Evolutionary conservation across 176 grass and related monocot genomes (phyloP).

Genomic region (Themeda triandra): DNA sequence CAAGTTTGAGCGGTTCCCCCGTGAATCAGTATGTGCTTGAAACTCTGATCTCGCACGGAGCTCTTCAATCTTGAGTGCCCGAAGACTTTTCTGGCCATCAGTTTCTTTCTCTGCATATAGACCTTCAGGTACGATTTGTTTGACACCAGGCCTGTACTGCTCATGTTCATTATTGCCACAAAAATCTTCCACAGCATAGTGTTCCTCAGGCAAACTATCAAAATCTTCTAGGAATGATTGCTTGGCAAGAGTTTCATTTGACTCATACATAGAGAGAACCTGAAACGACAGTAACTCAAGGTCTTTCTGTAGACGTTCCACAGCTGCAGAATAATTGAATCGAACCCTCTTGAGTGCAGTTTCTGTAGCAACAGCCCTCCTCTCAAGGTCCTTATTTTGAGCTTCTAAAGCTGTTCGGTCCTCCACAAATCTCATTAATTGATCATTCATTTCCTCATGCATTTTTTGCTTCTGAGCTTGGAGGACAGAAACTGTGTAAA

Average conservation of each 20-base stretch:
- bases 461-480: slow-evolving; percentile 86
- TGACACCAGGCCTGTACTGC: slow-evolving; percentile 17
- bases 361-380: slow-evolving; percentile 78
- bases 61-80: slow-evolving; percentile 36
- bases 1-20: slow-evolving; percentile 28
- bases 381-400: slow-evolving; percentile 88
- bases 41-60: slow-evolving; percentile 37
- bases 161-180: slow-evolving; percentile 30
- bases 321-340: slow-evolving; percentile 77
- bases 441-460: slow-evolving; percentile 85
- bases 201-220: slow-evolving; percentile 46
- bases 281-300: slow-evolving; percentile 92
- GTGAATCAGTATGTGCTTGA: slow-evolving; percentile 35
- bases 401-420: slow-evolving; percentile 67
- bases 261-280: slow-evolving; percentile 97
- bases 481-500: slow-evolving; percentile 87
- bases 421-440: slow-evolving; percentile 71
- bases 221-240: slow-evolving; percentile 61
- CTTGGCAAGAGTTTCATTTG: slow-evolving; percentile 87
- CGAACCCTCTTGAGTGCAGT: slow-evolving; percentile 81
- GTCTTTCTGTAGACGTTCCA: slow-evolving; percentile 92
- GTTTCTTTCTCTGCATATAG: slow-evolving; percentile 14
- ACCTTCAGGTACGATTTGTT: slow-evolving; percentile 29
- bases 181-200: slow-evolving; percentile 25
- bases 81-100: slow-evolving; percentile 39